These are phyloP conservation scores for Isoetes engelmannii DNA, from an alignment of 83 land plant genomes.

Conservation along the genomic window DNA sequence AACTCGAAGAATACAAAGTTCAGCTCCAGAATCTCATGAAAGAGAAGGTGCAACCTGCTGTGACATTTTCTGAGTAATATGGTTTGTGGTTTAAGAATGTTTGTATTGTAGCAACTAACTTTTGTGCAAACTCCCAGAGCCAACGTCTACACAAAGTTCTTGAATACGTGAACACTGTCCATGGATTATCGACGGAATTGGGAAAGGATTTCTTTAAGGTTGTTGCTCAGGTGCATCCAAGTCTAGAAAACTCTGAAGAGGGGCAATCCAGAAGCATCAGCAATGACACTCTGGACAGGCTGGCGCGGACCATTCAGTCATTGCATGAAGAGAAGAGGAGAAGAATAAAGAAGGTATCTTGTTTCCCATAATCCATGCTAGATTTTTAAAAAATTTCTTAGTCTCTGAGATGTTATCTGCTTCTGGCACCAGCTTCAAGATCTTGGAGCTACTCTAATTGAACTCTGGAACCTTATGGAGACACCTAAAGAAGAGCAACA, in stretches of 20 bases:
- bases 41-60: conserved; percentile 50
- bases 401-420: neutral
- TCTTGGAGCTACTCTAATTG: conserved; percentile 42
- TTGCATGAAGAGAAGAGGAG: conserved; percentile 67
- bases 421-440: conserved; percentile 44
- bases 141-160: conserved; percentile 66
- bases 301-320: conserved; percentile 54
- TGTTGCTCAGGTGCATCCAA: conserved; percentile 72
- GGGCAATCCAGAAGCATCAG: conserved; percentile 67
- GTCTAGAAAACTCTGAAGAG: conserved; percentile 47
- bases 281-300: conserved; percentile 50
- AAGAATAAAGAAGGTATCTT: conserved; percentile 64
- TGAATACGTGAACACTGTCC: conserved; percentile 46
- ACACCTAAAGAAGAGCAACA: conserved; percentile 54
- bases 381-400: neutral
- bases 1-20: conserved; percentile 53
- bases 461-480: conserved; percentile 64
- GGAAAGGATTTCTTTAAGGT: conserved; percentile 59
- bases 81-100: neutral
- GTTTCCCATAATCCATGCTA: neutral
- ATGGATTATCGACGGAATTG: conserved; percentile 47
- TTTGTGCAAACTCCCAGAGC: conserved; percentile 33
- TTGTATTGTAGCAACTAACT: neutral
- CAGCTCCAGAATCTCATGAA: conserved; percentile 50
- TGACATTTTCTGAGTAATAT: neutral